Percentiles rank a stretch among this genome's conserved stretches.
Conservation (phyloP, 2,329 filamentous ascomycete genomes). For the Pseudopithomyces chartarum region DNA sequence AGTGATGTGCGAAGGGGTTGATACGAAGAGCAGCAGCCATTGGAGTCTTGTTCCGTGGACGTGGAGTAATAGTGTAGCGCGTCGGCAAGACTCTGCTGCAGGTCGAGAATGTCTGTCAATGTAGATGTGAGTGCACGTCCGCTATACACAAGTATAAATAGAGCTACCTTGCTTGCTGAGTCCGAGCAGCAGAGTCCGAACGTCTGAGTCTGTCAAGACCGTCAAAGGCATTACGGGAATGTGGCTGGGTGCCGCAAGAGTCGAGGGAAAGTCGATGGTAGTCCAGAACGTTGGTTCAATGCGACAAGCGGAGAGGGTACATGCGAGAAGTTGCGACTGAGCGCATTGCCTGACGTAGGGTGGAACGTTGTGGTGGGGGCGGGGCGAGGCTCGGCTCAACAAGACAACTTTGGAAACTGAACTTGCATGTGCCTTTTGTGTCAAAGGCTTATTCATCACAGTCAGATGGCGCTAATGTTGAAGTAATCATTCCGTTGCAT, state of each 20-base stretch:
- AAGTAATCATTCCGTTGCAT: constrained; percentile 34
- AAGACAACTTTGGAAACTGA: no score
- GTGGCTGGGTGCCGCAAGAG: neutral
- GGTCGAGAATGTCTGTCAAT: constrained; percentile 55
- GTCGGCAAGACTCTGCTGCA: constrained; percentile 63
- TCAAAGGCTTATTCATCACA: constrained; percentile 22
- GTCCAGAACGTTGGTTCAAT: no score
- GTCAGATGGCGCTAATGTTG: neutral
- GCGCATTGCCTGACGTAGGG: neutral
- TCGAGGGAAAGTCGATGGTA: neutral
- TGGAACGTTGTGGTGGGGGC: constrained; percentile 19
- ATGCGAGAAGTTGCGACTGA: neutral
- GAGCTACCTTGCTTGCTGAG: constrained; percentile 52
- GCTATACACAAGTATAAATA: neutral
- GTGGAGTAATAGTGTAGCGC: constrained; percentile 70
- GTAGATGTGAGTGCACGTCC: neutral
- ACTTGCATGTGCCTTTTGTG: constrained; percentile 1
- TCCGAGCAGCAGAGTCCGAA: constrained; percentile 60
- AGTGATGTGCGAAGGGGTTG: constrained; percentile 67
- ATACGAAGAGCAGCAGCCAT: constrained; percentile 62
- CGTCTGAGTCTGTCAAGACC: constrained; percentile 61
- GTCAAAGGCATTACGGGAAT: constrained; percentile 61
- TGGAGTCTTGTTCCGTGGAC: constrained; percentile 59
- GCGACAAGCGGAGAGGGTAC: no score
- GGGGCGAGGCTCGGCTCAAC: constrained; percentile 19